Evolutionary conservation across 228 moss, liverwort and hornwort genomes (phyloP).

Genomic region (Sphagnum magellanicum): DNA sequence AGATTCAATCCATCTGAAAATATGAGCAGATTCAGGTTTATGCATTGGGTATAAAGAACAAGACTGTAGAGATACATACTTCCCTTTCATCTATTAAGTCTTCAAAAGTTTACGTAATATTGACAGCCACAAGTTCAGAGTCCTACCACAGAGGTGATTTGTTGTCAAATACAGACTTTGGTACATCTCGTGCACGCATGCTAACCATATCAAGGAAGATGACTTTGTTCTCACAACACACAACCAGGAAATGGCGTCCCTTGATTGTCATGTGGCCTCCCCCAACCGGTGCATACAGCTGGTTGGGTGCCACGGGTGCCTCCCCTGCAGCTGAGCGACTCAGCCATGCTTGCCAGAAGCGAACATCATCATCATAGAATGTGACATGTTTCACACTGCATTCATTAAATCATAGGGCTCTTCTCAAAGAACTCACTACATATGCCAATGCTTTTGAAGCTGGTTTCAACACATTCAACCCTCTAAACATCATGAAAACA

Average conservation of each 20-base stretch:
- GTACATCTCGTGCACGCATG: constrained; percentile 93
- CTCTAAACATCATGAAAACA: no score
- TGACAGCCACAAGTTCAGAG: no score
- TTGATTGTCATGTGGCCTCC: constrained; percentile 86
- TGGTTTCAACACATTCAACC: no score
- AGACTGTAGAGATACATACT: background rate
- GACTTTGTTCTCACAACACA: constrained; percentile 96
- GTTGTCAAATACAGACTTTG: constrained; percentile 87
- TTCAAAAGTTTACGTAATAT: no score
- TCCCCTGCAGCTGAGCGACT: constrained; percentile 73
- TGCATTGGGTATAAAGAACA: background rate
- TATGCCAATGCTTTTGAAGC: no score
- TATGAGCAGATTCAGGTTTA: no score
- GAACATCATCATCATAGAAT: constrained; percentile 98
- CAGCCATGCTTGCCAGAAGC: constrained; percentile 98
- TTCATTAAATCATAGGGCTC: constrained; percentile 1
- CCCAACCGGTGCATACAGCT: constrained; percentile 46
- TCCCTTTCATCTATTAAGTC: no score
- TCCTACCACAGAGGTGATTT: constrained; percentile 92
- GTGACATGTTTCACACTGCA: constrained; percentile 96
- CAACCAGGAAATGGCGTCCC: constrained; percentile 92
- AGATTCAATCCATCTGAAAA: no score
- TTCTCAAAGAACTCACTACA: background rate
- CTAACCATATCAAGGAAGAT: constrained; percentile 96
- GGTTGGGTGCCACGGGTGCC: constrained; percentile 49